These are phyloP conservation scores for Quillaja saponaria DNA, from an alignment of 306 rosid genomes.

Conservation along the genomic window DNA sequence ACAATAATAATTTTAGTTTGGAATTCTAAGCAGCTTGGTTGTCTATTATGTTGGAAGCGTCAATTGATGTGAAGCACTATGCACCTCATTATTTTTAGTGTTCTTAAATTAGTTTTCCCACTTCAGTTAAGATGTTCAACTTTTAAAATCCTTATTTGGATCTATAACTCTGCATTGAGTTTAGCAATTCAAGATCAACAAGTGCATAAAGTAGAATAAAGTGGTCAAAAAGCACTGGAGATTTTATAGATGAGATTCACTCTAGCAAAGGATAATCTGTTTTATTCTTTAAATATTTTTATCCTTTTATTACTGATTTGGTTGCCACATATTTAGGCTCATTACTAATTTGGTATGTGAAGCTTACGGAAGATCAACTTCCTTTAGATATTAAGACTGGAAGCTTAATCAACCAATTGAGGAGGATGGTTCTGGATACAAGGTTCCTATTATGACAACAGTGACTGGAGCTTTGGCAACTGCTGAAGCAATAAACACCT, in stretches of 20 bases:
- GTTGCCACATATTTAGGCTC: slow-evolving; percentile 32
- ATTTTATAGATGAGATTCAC: slow-evolving; percentile 71
- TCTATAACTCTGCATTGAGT: too few relatives aligned
- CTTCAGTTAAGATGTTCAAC: too few relatives aligned
- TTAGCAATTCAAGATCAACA: slow-evolving; percentile 39
- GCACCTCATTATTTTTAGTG: too few relatives aligned
- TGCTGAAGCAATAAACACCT: slow-evolving; percentile 84
- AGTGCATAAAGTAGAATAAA: slow-evolving; percentile 71
- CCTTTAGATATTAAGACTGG: too few relatives aligned
- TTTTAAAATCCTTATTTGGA: too few relatives aligned
- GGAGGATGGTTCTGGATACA: slow-evolving; percentile 89
- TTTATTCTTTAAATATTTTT: slow-evolving; percentile 41
- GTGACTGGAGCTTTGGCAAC: slow-evolving; percentile 93
- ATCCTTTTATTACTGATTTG: slow-evolving; percentile 30
- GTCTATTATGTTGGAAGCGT: too few relatives aligned
- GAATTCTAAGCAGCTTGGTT: too few relatives aligned
- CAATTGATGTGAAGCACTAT: too few relatives aligned
- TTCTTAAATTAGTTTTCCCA: too few relatives aligned
- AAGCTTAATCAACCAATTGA: slow-evolving; percentile 27
- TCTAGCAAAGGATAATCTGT: slow-evolving; percentile 49
- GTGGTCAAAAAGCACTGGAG: slow-evolving; percentile 64
- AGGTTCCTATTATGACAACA: slow-evolving; percentile 89
- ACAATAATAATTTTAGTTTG: too few relatives aligned
- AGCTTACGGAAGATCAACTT: too few relatives aligned
- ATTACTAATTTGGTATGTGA: too few relatives aligned